Percentiles rank a stretch among this genome's conserved stretches.
Evolutionary conservation across 805 yeast genomes (phyloP).

Genomic region (Starmerella tilneyi): DNA sequence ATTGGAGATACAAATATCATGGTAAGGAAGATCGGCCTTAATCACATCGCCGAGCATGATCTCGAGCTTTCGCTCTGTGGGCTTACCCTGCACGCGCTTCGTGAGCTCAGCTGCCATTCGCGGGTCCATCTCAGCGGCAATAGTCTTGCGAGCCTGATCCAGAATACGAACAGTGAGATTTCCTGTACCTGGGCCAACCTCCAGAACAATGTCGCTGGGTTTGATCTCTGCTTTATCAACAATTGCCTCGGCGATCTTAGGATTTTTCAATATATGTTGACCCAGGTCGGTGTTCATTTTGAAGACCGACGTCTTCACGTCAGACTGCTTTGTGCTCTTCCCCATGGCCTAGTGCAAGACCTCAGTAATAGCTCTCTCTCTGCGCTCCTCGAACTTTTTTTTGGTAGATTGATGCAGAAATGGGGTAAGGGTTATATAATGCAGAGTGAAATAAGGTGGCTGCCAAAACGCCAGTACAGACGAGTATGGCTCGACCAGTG

Average conservation of each 20-base stretch:
- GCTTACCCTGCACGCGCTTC: slow-evolving; percentile 95
- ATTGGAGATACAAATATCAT: slow-evolving; percentile 91
- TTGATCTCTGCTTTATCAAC: slow-evolving; percentile 90
- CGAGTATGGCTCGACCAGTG: slow-evolving; percentile 9
- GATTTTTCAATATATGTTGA: slow-evolving; percentile 93
- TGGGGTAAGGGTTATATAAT: background rate
- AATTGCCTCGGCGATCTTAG: slow-evolving; percentile 93
- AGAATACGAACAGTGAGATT: slow-evolving; percentile 85
- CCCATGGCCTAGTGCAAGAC: slow-evolving; percentile 25
- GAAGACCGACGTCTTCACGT: slow-evolving; percentile 47
- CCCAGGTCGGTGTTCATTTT: slow-evolving; percentile 95
- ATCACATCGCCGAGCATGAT: slow-evolving; percentile 90
- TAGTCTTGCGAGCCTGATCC: slow-evolving; percentile 86
- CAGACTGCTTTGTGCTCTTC: slow-evolving; percentile 26
- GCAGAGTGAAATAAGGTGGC: background rate
- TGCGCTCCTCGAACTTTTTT: slow-evolving; percentile 1
- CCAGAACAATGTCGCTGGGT: slow-evolving; percentile 86
- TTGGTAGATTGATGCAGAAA: background rate
- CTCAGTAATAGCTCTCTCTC: background rate
- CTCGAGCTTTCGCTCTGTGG: slow-evolving; percentile 81
- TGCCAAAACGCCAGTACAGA: too few relatives aligned
- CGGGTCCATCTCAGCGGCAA: slow-evolving; percentile 98
- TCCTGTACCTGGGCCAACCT: slow-evolving; percentile 99
- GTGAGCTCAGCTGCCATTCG: slow-evolving; percentile 98
- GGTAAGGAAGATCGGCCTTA: slow-evolving; percentile 88